These are phyloP conservation scores for Fusarium torreyae DNA, from an alignment of 2,329 filamentous ascomycete genomes.

Conservation along the genomic window DNA sequence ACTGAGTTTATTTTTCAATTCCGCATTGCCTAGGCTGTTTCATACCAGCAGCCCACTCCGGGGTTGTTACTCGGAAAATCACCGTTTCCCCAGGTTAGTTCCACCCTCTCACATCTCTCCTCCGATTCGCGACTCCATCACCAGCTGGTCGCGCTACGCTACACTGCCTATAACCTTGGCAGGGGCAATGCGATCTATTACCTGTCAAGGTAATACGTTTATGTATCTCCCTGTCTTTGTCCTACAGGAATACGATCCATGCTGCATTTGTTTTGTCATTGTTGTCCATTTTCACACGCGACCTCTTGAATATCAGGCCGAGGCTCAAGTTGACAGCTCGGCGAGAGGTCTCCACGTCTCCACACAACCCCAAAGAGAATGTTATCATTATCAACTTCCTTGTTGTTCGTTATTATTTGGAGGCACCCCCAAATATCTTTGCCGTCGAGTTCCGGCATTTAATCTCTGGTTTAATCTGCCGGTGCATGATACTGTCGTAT, in stretches of 20 bases:
- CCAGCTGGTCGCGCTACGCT: constrained; percentile 17
- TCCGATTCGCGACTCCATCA: constrained; percentile 41
- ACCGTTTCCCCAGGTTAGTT: constrained; percentile 39
- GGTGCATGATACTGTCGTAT: constrained; percentile 42
- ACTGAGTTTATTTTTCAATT: constrained; percentile 23
- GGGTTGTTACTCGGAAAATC: constrained; percentile 29
- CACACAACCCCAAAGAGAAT: constrained; percentile 11
- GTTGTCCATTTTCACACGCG: constrained; percentile 37
- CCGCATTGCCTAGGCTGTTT: constrained; percentile 28
- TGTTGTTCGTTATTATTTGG: constrained; percentile 17
- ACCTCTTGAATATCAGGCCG: constrained; percentile 32
- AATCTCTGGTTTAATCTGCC: constrained; percentile 34
- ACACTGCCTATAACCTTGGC: constrained; percentile 25
- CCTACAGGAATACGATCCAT: constrained; percentile 11
- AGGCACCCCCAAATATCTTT: constrained; percentile 21
- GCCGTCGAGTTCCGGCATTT: constrained; percentile 6
- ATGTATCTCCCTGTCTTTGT: constrained; percentile 12
- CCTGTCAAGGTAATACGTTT: constrained; percentile 33
- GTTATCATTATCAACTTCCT: constrained; percentile 20
- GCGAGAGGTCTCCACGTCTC: constrained; percentile 27
- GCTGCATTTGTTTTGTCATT: constrained; percentile 1
- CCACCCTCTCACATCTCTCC: constrained; percentile 21
- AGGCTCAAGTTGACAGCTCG: constrained; percentile 35
- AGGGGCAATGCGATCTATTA: constrained; percentile 40
- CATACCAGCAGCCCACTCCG: constrained; percentile 16